phyloP scores from a whole-genome alignment of 805 yeast genomes.

The Peterozyma toletana region DNA sequence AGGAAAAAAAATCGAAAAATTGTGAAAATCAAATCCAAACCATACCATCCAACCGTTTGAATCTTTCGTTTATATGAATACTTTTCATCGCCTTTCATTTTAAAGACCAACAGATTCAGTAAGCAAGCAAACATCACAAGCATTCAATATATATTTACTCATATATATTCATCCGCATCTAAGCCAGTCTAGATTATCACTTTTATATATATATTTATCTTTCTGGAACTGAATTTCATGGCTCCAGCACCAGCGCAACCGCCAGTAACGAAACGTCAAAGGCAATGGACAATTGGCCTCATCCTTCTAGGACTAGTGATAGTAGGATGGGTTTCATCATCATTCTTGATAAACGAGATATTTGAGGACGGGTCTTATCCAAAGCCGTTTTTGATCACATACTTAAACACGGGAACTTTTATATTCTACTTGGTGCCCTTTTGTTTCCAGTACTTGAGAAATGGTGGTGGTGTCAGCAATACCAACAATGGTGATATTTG shows the following conservation, averaged over 20 bases:
- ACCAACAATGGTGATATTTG: neutral
- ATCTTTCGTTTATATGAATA: too few relatives aligned
- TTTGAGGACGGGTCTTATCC: constrained; percentile 65
- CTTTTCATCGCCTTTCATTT: too few relatives aligned
- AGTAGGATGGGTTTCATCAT: constrained; percentile 83
- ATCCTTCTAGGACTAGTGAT: constrained; percentile 69
- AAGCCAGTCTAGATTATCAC: too few relatives aligned
- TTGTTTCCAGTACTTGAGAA: constrained; percentile 6
- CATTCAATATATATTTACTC: too few relatives aligned
- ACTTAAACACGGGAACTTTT: constrained; percentile 83
- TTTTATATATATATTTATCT: too few relatives aligned
- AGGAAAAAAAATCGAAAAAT: too few relatives aligned
- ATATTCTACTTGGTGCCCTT: constrained; percentile 69
- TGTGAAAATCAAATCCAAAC: too few relatives aligned
- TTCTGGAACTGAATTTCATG: neutral
- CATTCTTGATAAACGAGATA: constrained; percentile 73
- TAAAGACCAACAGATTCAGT: too few relatives aligned
- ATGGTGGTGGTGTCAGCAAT: neutral
- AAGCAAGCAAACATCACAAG: too few relatives aligned
- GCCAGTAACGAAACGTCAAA: constrained; percentile 8
- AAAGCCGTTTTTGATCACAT: constrained; percentile 91
- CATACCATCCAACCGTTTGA: too few relatives aligned
- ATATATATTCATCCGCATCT: too few relatives aligned
- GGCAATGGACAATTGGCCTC: constrained; percentile 73
- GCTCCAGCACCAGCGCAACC: neutral